Evolutionary conservation across 148 eudicot species (phyloP).

Genomic region (Mesembryanthemum crystallinum): DNA sequence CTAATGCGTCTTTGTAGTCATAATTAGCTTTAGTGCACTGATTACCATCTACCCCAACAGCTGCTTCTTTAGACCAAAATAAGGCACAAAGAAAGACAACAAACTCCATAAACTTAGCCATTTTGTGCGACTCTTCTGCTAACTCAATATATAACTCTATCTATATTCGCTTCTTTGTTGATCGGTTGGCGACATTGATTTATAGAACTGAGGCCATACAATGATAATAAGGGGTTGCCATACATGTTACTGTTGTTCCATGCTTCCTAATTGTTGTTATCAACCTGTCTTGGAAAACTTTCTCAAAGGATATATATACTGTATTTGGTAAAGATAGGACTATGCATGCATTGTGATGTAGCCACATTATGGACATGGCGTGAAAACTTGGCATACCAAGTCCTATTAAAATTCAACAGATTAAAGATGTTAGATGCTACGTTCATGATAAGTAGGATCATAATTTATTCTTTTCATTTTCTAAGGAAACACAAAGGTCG

Average conservation of each 20-base stretch:
- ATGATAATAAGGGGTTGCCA: neutral
- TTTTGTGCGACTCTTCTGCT: conserved; percentile 1
- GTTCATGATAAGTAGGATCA: too few relatives aligned
- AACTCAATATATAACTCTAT: neutral
- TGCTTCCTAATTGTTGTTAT: neutral
- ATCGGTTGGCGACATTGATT: conserved; percentile 18
- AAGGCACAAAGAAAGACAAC: neutral
- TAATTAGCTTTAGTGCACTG: conserved; percentile 12
- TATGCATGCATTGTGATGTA: conserved; percentile 19
- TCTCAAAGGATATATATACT: neutral
- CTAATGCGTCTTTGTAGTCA: conserved; percentile 58
- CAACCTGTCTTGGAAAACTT: conserved; percentile 1
- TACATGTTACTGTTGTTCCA: neutral
- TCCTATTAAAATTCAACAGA: neutral
- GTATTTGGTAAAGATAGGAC: too few relatives aligned
- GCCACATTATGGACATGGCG: conserved; percentile 32
- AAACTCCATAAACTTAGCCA: conserved; percentile 14
- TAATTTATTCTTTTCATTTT: too few relatives aligned
- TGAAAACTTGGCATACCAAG: conserved; percentile 19
- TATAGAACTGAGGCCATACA: neutral
- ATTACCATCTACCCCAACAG: conserved; percentile 14
- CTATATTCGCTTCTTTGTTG: neutral
- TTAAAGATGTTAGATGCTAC: too few relatives aligned
- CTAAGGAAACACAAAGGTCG: too few relatives aligned
- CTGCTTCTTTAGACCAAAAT: neutral